These are phyloP conservation scores for Boletus fagicola DNA, from an alignment of 768 basidiomycete genomes.

Conservation along the genomic window DNA sequence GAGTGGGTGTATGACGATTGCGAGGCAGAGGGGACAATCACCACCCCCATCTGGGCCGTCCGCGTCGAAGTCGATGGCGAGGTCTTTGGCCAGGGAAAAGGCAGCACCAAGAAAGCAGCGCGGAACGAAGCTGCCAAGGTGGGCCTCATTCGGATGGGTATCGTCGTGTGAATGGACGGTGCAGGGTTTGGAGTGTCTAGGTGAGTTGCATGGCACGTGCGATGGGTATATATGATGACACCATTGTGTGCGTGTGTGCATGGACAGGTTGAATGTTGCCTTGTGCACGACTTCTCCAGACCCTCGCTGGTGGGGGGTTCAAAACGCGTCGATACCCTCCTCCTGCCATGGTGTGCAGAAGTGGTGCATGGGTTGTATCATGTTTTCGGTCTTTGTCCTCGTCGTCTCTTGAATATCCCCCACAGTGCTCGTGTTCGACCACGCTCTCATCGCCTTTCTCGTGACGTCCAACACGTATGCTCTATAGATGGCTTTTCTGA, in stretches of 20 bases:
- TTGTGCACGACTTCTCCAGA: conserved; percentile 57
- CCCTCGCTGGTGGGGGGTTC: conserved; percentile 47
- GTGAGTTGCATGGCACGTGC: conserved; percentile 13
- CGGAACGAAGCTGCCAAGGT: conserved; percentile 80
- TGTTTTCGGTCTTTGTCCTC: neutral
- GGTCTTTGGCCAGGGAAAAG: conserved; percentile 59
- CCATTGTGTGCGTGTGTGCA: neutral
- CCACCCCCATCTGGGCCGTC: conserved; percentile 78
- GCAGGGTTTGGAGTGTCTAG: conserved; percentile 10
- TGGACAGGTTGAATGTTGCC: conserved; percentile 9
- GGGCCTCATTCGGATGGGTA: conserved; percentile 59
- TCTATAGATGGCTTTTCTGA: neutral
- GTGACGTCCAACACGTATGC: neutral
- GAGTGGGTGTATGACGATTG: conserved; percentile 70
- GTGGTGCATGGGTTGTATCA: conserved; percentile 41
- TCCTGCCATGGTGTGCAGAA: conserved; percentile 66
- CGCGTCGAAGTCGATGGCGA: conserved; percentile 61
- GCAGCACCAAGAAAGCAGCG: conserved; percentile 76
- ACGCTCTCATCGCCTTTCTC: neutral
- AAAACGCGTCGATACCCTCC: conserved; percentile 14
- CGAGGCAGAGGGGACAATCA: conserved; percentile 46
- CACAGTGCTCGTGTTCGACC: conserved; percentile 1
- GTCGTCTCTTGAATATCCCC: neutral
- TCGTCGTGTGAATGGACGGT: conserved; percentile 39
- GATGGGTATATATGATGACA: neutral